Evolutionary conservation across 1,284 basidiomycete genomes (phyloP).

Genomic region (Trametes pubescens): DNA sequence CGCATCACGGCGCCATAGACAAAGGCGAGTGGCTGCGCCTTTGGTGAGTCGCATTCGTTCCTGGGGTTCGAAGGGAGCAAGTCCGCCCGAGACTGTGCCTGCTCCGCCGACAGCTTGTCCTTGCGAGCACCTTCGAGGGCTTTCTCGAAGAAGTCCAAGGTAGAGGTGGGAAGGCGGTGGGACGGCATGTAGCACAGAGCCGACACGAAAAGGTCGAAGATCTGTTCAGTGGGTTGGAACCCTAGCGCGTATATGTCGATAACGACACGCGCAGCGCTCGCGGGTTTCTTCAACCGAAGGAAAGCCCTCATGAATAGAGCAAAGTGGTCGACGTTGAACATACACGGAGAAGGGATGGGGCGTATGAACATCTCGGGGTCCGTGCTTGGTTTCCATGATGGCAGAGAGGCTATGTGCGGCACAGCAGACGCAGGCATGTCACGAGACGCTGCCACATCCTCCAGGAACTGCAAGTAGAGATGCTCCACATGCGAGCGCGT

Average conservation of each 20-base stretch:
- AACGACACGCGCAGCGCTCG: constrained; percentile 36
- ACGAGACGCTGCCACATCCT: constrained; percentile 24
- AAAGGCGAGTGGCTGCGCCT: constrained; percentile 4
- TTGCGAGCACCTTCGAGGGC: not conserved
- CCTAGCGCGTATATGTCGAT: constrained; percentile 46
- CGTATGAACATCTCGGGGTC: constrained; percentile 3
- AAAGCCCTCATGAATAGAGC: constrained; percentile 38
- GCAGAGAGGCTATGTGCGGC: not conserved
- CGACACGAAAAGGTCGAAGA: constrained; percentile 16
- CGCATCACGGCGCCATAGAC: constrained; percentile 10
- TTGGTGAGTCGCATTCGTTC: not conserved
- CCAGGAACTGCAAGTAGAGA: constrained; percentile 43
- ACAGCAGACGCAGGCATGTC: not conserved
- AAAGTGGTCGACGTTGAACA: constrained; percentile 39
- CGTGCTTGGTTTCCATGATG: not conserved
- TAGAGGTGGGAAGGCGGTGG: no score
- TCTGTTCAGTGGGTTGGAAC: constrained; percentile 37
- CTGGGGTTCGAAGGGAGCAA: no score
- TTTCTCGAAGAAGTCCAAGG: not conserved
- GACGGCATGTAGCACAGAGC: constrained; percentile 7
- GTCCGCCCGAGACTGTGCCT: not conserved
- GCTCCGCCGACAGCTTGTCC: no score
- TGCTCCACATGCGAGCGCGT: constrained; percentile 20
- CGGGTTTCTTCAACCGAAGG: constrained; percentile 4
- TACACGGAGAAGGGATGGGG: constrained; percentile 23